phyloP scores from a whole-genome alignment of 345 rosid genomes.

The Eucalyptus pauciflora region DNA sequence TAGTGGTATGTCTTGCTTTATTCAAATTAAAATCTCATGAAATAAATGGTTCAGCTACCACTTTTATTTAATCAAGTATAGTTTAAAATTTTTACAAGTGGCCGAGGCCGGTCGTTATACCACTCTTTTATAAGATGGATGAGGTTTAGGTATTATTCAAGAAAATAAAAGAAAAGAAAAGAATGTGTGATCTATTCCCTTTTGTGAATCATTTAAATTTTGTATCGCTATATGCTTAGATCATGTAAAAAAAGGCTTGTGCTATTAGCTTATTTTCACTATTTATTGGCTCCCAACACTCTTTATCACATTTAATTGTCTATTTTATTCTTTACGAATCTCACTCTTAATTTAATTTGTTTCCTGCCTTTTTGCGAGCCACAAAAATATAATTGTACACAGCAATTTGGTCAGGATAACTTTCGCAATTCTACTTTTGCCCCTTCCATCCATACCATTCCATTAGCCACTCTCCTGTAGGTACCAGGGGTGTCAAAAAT shows the following conservation, averaged over 20 bases:
- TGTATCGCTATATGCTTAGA: neutral
- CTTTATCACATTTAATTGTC: neutral
- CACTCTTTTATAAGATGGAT: neutral
- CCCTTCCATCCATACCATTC: neutral
- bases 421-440: neutral
- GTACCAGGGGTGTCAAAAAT: neutral
- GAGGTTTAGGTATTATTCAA: neutral
- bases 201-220: neutral
- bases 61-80: neutral
- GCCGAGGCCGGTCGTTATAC: neutral
- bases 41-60: neutral
- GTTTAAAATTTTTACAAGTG: neutral
- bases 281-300: neutral
- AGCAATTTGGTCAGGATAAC: neutral
- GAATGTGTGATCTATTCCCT: neutral
- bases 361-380: neutral
- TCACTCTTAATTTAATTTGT: neutral
- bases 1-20: neutral
- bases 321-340: rapidly evolving
- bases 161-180: neutral
- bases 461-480: neutral
- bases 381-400: too few relatives aligned
- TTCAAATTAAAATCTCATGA: neutral
- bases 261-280: neutral
- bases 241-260: neutral